These are phyloP conservation scores for Suillus lakei DNA, from an alignment of 768 basidiomycete genomes.

Conservation along the genomic window DNA sequence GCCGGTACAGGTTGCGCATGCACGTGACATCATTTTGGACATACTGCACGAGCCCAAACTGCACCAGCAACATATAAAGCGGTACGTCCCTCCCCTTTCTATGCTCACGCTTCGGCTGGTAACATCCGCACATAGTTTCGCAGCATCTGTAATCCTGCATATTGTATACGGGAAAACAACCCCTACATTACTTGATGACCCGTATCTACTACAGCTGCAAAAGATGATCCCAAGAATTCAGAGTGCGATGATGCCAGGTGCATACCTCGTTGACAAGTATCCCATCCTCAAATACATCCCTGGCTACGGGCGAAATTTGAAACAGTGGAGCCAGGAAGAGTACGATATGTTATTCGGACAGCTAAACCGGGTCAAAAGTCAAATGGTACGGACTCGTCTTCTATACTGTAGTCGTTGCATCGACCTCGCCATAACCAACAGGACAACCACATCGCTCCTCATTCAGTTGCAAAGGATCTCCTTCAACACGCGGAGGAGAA, in stretches of 20 bases:
- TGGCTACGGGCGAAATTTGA: slow-evolving; percentile 61
- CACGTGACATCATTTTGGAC: slow-evolving; percentile 25
- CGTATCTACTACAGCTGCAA: slow-evolving; percentile 32
- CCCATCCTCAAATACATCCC: slow-evolving; percentile 54
- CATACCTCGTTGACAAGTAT: slow-evolving; percentile 39
- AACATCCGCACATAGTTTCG: slow-evolving; percentile 21
- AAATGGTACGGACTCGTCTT: slow-evolving; percentile 40
- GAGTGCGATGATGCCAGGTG: slow-evolving; percentile 35
- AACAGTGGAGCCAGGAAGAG: slow-evolving; percentile 58
- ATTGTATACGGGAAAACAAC: slow-evolving; percentile 34
- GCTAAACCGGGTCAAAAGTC: slow-evolving; percentile 47
- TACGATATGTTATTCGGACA: slow-evolving; percentile 52
- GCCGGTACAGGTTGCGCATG: slow-evolving; percentile 48
- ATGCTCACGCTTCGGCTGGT: not conserved
- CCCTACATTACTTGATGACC: slow-evolving; percentile 21
- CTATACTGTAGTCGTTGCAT: slow-evolving; percentile 28
- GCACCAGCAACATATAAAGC: slow-evolving; percentile 28
- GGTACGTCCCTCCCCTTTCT: slow-evolving; percentile 49
- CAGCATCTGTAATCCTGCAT: slow-evolving; percentile 29
- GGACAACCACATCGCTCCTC: slow-evolving; percentile 14
- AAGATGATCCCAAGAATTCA: slow-evolving; percentile 35
- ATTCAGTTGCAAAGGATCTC: slow-evolving; percentile 57
- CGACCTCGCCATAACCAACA: slow-evolving; percentile 21
- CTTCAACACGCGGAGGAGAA: slow-evolving; percentile 50
- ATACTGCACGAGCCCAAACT: slow-evolving; percentile 28